phyloP scores from a whole-genome alignment of 169 alveolate genomes.

The Amoebophrya sp. region DNA sequence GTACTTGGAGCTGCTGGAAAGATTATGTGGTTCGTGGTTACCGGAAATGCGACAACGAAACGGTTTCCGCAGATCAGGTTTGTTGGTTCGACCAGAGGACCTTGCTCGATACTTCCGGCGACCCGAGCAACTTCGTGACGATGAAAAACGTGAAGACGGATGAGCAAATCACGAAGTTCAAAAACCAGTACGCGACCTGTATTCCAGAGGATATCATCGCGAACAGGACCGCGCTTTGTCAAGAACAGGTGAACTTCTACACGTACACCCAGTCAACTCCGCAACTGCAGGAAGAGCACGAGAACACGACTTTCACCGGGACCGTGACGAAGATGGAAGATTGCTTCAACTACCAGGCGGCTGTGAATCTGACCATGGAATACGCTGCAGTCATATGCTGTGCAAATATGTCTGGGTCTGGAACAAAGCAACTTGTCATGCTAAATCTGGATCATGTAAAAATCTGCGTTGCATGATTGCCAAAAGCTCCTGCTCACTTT shows the following conservation, averaged over 20 bases:
- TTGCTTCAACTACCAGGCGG: neutral
- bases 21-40: neutral
- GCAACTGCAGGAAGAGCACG: neutral
- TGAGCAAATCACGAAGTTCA: neutral
- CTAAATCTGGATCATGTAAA: no score
- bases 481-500: no score
- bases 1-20: conserved; percentile 9
- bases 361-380: neutral
- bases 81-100: neutral
- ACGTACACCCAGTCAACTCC: neutral
- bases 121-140: neutral
- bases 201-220: neutral
- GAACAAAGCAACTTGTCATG: no score
- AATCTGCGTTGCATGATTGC: no score
- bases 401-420: no score
- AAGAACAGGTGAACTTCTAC: neutral
- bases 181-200: neutral
- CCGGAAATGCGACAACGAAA: neutral
- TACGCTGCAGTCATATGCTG: no score
- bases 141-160: neutral
- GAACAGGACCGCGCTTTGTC: neutral
- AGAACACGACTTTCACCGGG: neutral
- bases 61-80: neutral
- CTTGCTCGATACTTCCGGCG: neutral
- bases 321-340: neutral